Conservation (phyloP, 208 protist genomes). For the Trypanosomatidae sp. region DNA sequence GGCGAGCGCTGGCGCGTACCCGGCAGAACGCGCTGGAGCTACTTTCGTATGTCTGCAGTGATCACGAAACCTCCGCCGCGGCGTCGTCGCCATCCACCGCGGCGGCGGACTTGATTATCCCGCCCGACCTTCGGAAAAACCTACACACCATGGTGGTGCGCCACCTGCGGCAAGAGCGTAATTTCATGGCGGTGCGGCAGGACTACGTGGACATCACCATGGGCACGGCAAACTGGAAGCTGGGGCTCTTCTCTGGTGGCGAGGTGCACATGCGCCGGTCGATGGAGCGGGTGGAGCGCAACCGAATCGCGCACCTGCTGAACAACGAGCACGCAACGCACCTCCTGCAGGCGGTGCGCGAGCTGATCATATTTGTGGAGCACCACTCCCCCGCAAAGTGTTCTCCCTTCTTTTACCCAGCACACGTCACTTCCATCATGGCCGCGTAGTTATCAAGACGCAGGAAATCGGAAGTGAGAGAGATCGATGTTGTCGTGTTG, state of each 20-base stretch:
- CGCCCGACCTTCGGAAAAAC: constrained; percentile 30
- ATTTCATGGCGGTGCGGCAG: constrained; percentile 51
- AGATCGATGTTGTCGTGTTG: neutral
- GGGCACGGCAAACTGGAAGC: constrained; percentile 84
- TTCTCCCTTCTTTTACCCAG: neutral
- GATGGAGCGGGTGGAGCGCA: constrained; percentile 80
- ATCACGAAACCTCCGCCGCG: constrained; percentile 23
- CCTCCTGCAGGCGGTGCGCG: constrained; percentile 62
- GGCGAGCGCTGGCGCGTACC: constrained; percentile 37
- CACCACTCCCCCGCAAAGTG: neutral
- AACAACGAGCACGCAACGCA: constrained; percentile 82
- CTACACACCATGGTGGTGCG: constrained; percentile 38
- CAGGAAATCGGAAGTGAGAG: neutral
- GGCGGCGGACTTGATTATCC: constrained; percentile 25
- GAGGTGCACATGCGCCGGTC: constrained; percentile 90
- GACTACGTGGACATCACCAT: constrained; percentile 74
- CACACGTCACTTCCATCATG: neutral
- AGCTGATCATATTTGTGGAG: constrained; percentile 56
- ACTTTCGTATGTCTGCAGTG: constrained; percentile 49
- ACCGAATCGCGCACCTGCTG: constrained; percentile 72
- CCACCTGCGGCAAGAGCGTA: constrained; percentile 36
- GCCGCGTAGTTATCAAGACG: neutral
- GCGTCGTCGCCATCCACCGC: neutral
- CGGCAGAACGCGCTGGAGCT: constrained; percentile 55
- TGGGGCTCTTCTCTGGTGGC: constrained; percentile 81